Percentiles rank a stretch among this genome's conserved stretches.
Conservation (phyloP, 495 filamentous ascomycete genomes). For the Daldinia concentrica region DNA sequence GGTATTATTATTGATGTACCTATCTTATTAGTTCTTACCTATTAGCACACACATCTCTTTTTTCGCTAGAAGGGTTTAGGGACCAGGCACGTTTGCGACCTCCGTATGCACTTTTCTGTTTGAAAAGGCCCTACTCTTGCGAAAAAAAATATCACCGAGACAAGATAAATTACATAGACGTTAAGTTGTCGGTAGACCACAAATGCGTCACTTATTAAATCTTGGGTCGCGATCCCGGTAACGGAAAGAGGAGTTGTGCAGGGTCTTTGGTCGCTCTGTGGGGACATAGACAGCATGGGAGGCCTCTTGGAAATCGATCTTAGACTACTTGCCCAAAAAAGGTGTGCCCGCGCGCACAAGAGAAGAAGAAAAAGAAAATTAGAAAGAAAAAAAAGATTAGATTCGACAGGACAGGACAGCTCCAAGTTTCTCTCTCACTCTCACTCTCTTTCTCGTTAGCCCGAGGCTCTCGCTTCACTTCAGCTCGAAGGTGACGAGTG, state of each 20-base stretch:
- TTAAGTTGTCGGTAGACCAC: slow-evolving; percentile 22
- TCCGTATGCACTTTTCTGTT: slow-evolving; percentile 6
- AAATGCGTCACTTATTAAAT: slow-evolving; percentile 40
- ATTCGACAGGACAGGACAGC: background rate
- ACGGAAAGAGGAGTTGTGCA: slow-evolving; percentile 39
- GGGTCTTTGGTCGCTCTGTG: slow-evolving; percentile 28
- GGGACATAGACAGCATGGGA: slow-evolving; percentile 25
- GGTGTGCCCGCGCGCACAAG: slow-evolving; percentile 11
- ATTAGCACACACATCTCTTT: slow-evolving; percentile 21
- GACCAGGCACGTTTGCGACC: slow-evolving; percentile 20
- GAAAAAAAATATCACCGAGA: slow-evolving; percentile 35
- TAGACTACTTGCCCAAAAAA: slow-evolving; percentile 37
- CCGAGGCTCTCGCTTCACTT: slow-evolving; percentile 27
- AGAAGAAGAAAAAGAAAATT: background rate
- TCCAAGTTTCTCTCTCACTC: background rate
- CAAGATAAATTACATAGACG: background rate
- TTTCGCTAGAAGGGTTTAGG: background rate
- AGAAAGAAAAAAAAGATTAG: background rate
- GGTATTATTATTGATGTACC: slow-evolving; percentile 17
- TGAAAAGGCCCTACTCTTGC: slow-evolving; percentile 31
- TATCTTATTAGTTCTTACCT: slow-evolving; percentile 30
- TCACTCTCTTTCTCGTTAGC: background rate
- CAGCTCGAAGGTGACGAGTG: slow-evolving; percentile 22
- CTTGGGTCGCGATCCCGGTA: slow-evolving; percentile 38
- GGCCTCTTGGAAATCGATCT: slow-evolving; percentile 36